A percentile compares a stretch with the other conserved stretches of the same genome.
phyloP scores from a whole-genome alignment of 495 filamentous ascomycete species.

The Poronia punctata region DNA sequence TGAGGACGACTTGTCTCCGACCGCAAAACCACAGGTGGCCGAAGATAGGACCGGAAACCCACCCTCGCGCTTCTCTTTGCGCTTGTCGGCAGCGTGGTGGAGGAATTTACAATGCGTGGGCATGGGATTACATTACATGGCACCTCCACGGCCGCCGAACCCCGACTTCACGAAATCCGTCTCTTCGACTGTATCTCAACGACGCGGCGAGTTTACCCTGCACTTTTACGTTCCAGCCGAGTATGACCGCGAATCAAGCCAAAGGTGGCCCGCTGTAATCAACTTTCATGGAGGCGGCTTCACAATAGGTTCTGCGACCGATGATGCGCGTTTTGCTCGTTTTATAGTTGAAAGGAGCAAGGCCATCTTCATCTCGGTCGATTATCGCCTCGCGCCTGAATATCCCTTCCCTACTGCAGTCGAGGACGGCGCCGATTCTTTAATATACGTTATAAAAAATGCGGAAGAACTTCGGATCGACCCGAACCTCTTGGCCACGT shows the following conservation, averaged over 20 bases:
- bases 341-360: conserved; percentile 42
- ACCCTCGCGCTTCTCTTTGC: conserved; percentile 61
- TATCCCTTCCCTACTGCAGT: conserved; percentile 69
- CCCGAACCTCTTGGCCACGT: conserved; percentile 52
- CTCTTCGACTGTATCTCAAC: conserved; percentile 49
- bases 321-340: conserved; percentile 65
- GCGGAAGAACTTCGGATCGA: conserved; percentile 44
- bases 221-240: conserved; percentile 73
- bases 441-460: conserved; percentile 57
- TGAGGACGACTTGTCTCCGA: conserved; percentile 11
- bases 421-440: conserved; percentile 66
- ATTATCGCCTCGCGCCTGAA: conserved; percentile 73
- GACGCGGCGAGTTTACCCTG: conserved; percentile 52
- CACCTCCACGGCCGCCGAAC: conserved; percentile 56
- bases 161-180: conserved; percentile 62
- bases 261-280: conserved; percentile 54
- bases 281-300: conserved; percentile 80
- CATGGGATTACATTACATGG: conserved; percentile 67
- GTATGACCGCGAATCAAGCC: conserved; percentile 48
- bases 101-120: conserved; percentile 70
- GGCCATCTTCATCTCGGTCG: conserved; percentile 61
- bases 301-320: conserved; percentile 60
- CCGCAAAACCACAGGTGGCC: conserved; percentile 26
- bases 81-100: conserved; percentile 67
- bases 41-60: conserved; percentile 29